Base-by-base conservation (phyloP, 1,284 basidiomycete species). In the Pseudomicrostroma phylloplanum region DNA sequence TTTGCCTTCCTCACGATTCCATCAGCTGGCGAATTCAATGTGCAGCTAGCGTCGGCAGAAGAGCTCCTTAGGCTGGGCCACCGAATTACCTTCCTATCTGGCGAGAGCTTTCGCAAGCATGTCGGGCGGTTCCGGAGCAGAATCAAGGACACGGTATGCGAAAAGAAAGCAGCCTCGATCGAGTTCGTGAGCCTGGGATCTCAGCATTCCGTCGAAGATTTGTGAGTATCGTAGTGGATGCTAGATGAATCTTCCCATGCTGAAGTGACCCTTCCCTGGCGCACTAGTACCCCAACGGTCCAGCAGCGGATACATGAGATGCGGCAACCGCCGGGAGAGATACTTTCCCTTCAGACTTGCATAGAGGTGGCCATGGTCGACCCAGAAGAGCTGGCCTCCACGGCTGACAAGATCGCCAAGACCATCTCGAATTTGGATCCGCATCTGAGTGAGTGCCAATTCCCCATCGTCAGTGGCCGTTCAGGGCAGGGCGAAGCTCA, bases 11-110 rank as follows among this genome's bases (percentile, higher is more conserved):
- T 68, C 17, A 60, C 67, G 40, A 67, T 61, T 48, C 67, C 67
- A 36, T 66, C 67, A 11, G 55, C 64, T 13, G 67, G 67, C n/a
- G 67, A 68, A 56, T 62, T 66, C 59, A 68, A 68, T 54, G 65
- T 67, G n/a, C 65, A 67, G 6, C 58, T 68, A 8, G 67, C 67
- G 23, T 67, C 67, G 1, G 57, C 62, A 12, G 59, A 64, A 48
- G 67, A 66, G 55, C 63, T 68, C 8, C 59, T 67, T 39, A 56
- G 59, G 6, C 58, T 62, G 1, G 63, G 61, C 30, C 66, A 67
- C 58, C 58, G 62, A 30, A 58, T 62, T 40, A 59, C 54, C 42
- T 63, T 67, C 56, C 56, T 67, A 26, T 64, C 66, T 23, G 66
- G 66, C 42, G 60, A 60, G 0, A 64, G 63, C 13, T 67, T 67